Evolutionary conservation across 164 flowering plant species (phyloP).

Genomic region (Platanus orientalis): DNA sequence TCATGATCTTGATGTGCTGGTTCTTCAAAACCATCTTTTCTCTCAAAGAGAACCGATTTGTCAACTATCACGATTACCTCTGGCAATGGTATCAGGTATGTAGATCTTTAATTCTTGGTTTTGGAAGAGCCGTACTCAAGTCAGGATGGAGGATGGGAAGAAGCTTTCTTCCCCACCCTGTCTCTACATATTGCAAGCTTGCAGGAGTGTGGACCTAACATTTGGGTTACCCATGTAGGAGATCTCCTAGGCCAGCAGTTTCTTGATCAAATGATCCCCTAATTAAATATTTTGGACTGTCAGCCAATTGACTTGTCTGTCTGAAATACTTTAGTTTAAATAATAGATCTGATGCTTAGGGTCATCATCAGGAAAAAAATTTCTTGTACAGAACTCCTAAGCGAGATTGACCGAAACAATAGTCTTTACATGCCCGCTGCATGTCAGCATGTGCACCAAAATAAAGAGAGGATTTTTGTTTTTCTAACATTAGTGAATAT

Average conservation of each 20-base stretch:
- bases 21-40: constrained; percentile 33
- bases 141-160: not conserved
- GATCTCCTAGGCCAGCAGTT: too few relatives aligned
- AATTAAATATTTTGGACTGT: not conserved
- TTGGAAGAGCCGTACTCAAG: not conserved
- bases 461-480: not conserved
- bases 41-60: constrained; percentile 38
- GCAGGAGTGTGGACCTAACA: not conserved
- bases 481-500: not conserved
- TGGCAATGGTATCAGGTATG: constrained; percentile 52
- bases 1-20: constrained; percentile 38
- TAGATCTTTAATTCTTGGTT: constrained; percentile 6
- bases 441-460: too few relatives aligned
- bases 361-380: too few relatives aligned
- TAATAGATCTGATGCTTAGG: too few relatives aligned
- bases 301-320: not conserved
- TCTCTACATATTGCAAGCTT: not conserved
- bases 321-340: too few relatives aligned
- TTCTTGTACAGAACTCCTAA: too few relatives aligned
- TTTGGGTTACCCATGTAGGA: not conserved
- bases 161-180: constrained; percentile 1
- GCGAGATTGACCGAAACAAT: too few relatives aligned
- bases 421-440: too few relatives aligned
- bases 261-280: not conserved
- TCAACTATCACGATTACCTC: constrained; percentile 47